A percentile compares a stretch with the other conserved stretches of the same genome.
Evolutionary conservation across 2,329 filamentous ascomycete species (phyloP).

Genomic region (Phialocephala subalpina): DNA sequence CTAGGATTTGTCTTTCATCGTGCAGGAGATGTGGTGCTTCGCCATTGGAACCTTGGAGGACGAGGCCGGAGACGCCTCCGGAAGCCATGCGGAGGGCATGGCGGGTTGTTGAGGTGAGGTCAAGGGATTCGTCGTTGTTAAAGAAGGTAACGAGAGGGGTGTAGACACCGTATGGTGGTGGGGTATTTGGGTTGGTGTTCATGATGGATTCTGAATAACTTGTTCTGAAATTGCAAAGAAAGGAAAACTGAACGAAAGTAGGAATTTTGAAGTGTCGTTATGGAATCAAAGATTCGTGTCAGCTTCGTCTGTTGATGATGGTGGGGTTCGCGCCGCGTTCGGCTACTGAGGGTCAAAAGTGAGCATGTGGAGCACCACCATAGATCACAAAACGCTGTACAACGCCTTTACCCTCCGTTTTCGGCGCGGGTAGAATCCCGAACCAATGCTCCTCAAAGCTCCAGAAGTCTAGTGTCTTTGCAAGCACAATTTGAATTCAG

Average conservation of each 20-base stretch:
- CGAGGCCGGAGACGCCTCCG: conserved; percentile 71
- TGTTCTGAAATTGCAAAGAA: not conserved
- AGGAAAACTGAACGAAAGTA: not conserved
- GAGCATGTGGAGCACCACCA: not conserved
- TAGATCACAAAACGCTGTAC: not conserved
- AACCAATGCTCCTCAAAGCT: not conserved
- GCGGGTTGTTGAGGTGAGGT: conserved; percentile 57
- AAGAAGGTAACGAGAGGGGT: conserved; percentile 72
- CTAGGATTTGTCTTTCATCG: conserved; percentile 70
- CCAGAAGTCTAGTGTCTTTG: not conserved
- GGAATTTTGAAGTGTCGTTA: not conserved
- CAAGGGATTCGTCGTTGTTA: conserved; percentile 60
- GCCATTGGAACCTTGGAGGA: conserved; percentile 77
- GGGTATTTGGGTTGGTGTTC: conserved; percentile 1
- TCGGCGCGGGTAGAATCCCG: not conserved
- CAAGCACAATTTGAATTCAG: not conserved
- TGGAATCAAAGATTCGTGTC: not conserved
- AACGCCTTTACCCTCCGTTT: not conserved
- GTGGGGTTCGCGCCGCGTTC: not conserved
- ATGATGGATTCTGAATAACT: not conserved
- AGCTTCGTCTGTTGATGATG: not conserved
- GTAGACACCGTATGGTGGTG: conserved; percentile 56
- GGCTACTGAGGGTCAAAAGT: not conserved
- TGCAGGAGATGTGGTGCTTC: conserved; percentile 75
- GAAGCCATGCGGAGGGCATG: conserved; percentile 67